Evolutionary conservation across 768 basidiomycete genomes (phyloP), one percentile per base, ranked within the genome.

Genomic region (Gymnopilus dilepis): DNA sequence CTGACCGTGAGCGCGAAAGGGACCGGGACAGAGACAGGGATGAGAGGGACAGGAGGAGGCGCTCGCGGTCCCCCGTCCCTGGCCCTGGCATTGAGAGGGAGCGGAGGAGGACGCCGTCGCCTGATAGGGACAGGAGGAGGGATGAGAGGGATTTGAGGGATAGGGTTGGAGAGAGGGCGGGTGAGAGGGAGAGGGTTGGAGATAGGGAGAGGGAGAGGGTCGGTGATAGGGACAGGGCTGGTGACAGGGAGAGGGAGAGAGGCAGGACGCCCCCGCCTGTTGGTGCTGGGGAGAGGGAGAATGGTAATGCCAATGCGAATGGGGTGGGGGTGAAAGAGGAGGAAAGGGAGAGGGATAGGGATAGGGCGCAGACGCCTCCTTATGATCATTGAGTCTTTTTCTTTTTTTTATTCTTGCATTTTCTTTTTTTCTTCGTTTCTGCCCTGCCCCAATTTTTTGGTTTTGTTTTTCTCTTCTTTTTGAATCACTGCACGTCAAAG

Each of bases 361-460:
- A 87, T 54, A 75, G 79, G 71, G 83, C 82, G 54, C 82, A 81
- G 65, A 86, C 86, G 7, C 87, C 87, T 50, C 85, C 85, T 31
- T 87, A 85, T 63, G 86, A 87, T 65, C 79, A 80, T 70, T 82
- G 72, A 83, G 56, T 61, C 41, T 22, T 45, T 13, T 22, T 31
- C 17, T 33, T 31, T 58, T 37, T 55, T 45, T 42, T 28, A 42
- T 40, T 42, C 26, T 45, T 31, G n/a, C n/a, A n/a, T n/a, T n/a
- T n/a, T n/a, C n/a, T n/a, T n/a, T n/a, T n/a, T n/a, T 58, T 41
- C 33, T 58, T 60, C 26, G 40, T 48, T 26, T 24, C 34, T 2
- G 33, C 6, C 33, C 33, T 34, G 11, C 28, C 50, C 15, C 21
- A 33, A 34, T 56, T 33, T 31, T 31, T 26, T 30, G 55, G 4